A percentile compares a stretch with the other conserved stretches of the same genome.
phyloP scores from a whole-genome alignment of 2,329 filamentous ascomycete genomes.

The Alternaria ventricosa region DNA sequence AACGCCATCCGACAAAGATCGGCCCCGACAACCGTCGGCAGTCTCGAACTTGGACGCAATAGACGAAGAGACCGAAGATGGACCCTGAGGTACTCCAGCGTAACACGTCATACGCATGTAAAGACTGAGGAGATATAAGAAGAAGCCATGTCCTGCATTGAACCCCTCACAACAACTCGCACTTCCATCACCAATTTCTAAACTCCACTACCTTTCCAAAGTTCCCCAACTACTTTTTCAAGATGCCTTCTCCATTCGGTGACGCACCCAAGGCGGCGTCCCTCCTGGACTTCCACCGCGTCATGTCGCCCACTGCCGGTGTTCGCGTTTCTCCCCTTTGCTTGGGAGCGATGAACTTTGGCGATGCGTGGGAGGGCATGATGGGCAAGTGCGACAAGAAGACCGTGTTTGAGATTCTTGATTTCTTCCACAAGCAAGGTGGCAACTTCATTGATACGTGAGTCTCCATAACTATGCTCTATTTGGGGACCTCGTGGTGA shows the following conservation, averaged over 20 bases:
- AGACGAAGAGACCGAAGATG: background rate
- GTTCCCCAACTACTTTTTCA: background rate
- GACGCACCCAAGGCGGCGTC: conserved; percentile 37
- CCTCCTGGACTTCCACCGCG: conserved; percentile 59
- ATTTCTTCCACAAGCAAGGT: conserved; percentile 55
- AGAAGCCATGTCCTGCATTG: conserved; percentile 1
- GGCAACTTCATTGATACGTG: conserved; percentile 62
- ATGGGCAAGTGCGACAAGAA: conserved; percentile 56
- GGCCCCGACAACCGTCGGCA: conserved; percentile 1
- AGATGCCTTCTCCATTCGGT: conserved; percentile 36
- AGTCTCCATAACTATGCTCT: no score
- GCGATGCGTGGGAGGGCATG: conserved; percentile 53
- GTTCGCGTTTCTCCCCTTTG: conserved; percentile 62
- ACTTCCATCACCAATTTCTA: background rate
- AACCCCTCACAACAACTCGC: background rate
- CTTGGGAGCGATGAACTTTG: conserved; percentile 63
- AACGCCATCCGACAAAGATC: conserved; percentile 10
- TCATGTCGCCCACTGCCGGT: conserved; percentile 59
- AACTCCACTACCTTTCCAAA: background rate
- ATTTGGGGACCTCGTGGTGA: no score
- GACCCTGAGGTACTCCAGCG: background rate
- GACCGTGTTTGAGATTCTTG: conserved; percentile 54
- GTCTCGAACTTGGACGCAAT: background rate
- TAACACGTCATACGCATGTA: conserved; percentile 10
- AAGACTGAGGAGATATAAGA: conserved; percentile 1